Base-by-base conservation (phyloP, 495 filamentous ascomycete genomes). In the Choiromyces venosus region DNA sequence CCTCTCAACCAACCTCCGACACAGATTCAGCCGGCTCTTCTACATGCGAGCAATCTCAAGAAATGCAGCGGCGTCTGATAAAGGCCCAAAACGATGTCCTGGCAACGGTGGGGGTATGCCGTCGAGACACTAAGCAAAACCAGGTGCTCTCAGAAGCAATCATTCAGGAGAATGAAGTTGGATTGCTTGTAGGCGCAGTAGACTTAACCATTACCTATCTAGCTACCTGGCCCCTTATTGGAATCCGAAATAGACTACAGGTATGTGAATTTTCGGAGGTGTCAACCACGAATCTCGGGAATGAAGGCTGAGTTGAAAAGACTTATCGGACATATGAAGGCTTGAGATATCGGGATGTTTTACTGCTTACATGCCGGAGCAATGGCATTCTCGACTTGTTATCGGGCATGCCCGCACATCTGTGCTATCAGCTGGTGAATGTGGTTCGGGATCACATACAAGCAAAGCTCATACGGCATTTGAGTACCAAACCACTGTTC, bases 81-180 rank as follows among this genome's bases (percentile, higher is more conserved):
- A 77, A 76, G 70, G 79, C 79, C 35, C 79, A 81, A 71, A 81
- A 81, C 44, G 79, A 81, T 73, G 79, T 81, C 38, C 73, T 81
- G 9, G 79, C 79, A 66, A 81, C 79, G 6, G 79, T 81, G 46
- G 79, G 79, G 19, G 76, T 81, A 40, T 81, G 79, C 66, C 74
- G 81, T 10, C 68, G 79, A 29, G 79, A 79, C 39, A 81, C 73
- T 6, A 78, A 81, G 44, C 70, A 76, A 40, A 69, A 67, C 21
- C 71, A 67, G 29, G 79, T 81, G 21, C 33, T 64, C 33, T 69
- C 71, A 10, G 79, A 79, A 64, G 72, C 71, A 68, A 68, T 76
- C 37, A 78, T 76, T 73, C 70, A 73, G 29, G 79, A 81, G 71
- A 81, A 81, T 39, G 79, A 81, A n/a, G 76, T 77, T 19, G 79